Evolutionary conservation across 306 rosid genomes (phyloP).

Genomic region (Sphenostylis stenocarpa): DNA sequence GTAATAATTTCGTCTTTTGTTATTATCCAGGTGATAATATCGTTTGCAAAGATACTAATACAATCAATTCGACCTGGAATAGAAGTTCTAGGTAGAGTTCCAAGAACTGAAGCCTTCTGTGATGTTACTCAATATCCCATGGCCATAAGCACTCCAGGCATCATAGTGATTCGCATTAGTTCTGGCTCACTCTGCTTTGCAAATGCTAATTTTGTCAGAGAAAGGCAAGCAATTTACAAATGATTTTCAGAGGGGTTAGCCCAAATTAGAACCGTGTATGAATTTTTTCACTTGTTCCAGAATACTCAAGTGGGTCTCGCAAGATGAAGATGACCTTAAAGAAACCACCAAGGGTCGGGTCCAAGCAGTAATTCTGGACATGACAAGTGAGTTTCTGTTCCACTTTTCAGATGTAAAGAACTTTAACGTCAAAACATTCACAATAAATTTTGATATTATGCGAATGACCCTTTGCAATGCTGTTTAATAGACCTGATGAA

Average conservation of each 20-base stretch:
- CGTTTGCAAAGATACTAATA: constrained; percentile 77
- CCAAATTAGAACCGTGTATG: constrained; percentile 21
- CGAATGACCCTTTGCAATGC: not conserved
- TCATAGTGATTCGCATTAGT: constrained; percentile 61
- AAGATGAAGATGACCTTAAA: constrained; percentile 53
- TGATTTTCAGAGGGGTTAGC: constrained; percentile 8
- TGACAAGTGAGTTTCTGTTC: constrained; percentile 58
- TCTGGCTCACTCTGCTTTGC: constrained; percentile 80
- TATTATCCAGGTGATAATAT: constrained; percentile 57
- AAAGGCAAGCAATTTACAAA: constrained; percentile 55
- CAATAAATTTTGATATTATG: not conserved
- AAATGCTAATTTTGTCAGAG: constrained; percentile 76
- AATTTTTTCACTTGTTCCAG: constrained; percentile 46
- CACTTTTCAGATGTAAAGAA: not conserved
- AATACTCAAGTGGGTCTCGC: constrained; percentile 57
- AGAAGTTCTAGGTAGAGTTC: constrained; percentile 72
- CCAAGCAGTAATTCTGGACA: constrained; percentile 62
- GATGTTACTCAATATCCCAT: constrained; percentile 73
- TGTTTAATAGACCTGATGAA: constrained; percentile 54
- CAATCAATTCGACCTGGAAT: constrained; percentile 69
- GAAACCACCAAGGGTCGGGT: constrained; percentile 42
- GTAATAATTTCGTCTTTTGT: not conserved
- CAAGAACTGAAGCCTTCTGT: constrained; percentile 68
- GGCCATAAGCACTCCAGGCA: constrained; percentile 67
- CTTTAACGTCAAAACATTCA: not conserved